phyloP scores from a whole-genome alignment of 2,329 filamentous ascomycete genomes.

The Monosporascus sp. region DNA sequence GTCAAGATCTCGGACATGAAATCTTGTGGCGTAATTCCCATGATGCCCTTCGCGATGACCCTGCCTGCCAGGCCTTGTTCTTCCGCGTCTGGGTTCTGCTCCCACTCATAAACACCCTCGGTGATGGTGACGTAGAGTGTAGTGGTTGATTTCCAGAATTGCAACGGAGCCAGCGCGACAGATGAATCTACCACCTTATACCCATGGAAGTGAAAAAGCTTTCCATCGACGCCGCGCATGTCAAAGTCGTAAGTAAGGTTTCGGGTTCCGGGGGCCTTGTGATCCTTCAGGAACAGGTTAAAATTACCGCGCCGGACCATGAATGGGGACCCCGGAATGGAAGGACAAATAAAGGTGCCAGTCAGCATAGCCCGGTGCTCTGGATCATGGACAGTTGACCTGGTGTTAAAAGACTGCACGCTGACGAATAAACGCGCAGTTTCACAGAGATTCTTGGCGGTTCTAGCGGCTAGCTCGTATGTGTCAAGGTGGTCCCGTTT shows the following conservation, averaged over 20 bases:
- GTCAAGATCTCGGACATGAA: constrained; percentile 52
- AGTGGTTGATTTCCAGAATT: constrained; percentile 57
- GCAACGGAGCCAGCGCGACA: constrained; percentile 47
- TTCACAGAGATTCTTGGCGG: constrained; percentile 48
- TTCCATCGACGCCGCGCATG: constrained; percentile 48
- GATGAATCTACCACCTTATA: constrained; percentile 58
- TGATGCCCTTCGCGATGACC: constrained; percentile 53
- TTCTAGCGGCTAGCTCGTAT: constrained; percentile 47
- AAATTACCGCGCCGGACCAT: constrained; percentile 55
- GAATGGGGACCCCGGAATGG: constrained; percentile 51
- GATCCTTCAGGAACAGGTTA: constrained; percentile 49
- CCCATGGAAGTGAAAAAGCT: constrained; percentile 52
- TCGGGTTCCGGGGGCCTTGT: constrained; percentile 48
- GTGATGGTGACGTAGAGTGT: constrained; percentile 58
- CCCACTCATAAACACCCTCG: constrained; percentile 21
- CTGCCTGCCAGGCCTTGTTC: constrained; percentile 35
- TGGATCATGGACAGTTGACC: constrained; percentile 38
- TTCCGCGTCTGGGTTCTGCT: constrained; percentile 23
- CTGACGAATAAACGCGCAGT: constrained; percentile 54
- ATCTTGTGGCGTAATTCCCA: constrained; percentile 48
- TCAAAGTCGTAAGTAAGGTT: constrained; percentile 59
- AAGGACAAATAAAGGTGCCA: constrained; percentile 52
- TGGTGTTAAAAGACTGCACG: constrained; percentile 49
- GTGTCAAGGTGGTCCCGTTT: constrained; percentile 41
- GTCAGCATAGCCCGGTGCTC: constrained; percentile 50